Evolutionary conservation across 306 rosid species (phyloP).

Genomic region (Fagus sylvatica): DNA sequence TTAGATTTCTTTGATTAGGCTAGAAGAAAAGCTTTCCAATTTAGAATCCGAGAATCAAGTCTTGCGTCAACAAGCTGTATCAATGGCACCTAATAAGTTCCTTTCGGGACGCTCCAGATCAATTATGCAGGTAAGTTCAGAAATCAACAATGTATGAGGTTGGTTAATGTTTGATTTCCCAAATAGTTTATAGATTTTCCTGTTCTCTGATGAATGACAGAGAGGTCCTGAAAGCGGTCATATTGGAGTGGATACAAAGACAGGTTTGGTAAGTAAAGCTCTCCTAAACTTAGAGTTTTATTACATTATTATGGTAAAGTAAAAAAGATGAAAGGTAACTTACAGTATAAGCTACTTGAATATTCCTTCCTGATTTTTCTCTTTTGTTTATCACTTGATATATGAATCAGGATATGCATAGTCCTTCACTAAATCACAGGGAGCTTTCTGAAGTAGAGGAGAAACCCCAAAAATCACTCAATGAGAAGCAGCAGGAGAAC

Average conservation of each 20-base stretch:
- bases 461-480: conserved; percentile 57
- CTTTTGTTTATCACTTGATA: conserved; percentile 17
- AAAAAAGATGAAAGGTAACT: not conserved
- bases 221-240: conserved; percentile 74
- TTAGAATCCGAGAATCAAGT: conserved; percentile 88
- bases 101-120: conserved; percentile 83
- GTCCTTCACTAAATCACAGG: conserved; percentile 64
- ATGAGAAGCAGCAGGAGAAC: conserved; percentile 70
- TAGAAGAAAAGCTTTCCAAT: conserved; percentile 79
- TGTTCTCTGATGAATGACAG: conserved; percentile 49
- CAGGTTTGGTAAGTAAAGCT: conserved; percentile 51
- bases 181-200: conserved; percentile 24
- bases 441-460: conserved; percentile 57
- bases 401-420: conserved; percentile 64
- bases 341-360: not conserved
- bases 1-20: conserved; percentile 55
- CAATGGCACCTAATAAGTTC: conserved; percentile 88
- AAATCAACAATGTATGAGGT: conserved; percentile 16
- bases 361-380: conserved; percentile 17
- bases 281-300: conserved; percentile 11
- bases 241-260: conserved; percentile 55
- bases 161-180: conserved; percentile 11
- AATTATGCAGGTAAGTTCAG: conserved; percentile 59
- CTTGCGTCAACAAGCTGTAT: conserved; percentile 87
- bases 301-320: not conserved